These are phyloP conservation scores for Apiotrichum siamense DNA, from an alignment of 1,284 basidiomycete genomes.

Conservation along the genomic window DNA sequence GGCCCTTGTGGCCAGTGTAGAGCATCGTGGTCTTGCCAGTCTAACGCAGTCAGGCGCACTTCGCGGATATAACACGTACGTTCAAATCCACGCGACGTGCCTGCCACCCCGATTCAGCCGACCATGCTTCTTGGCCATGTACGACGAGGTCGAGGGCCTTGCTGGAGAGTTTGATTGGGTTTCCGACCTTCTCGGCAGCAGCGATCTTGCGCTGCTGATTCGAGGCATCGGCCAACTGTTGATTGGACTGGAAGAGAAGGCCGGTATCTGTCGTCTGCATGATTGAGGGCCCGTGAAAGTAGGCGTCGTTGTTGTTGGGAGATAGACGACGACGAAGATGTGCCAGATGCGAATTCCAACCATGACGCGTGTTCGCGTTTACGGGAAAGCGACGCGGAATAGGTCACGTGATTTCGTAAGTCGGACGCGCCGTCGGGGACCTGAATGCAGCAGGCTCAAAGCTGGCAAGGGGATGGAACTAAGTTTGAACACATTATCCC, in stretches of 20 bases:
- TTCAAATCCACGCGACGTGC: slow-evolving; percentile 66
- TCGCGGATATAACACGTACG: slow-evolving; percentile 52
- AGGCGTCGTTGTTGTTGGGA: no score
- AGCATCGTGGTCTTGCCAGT: slow-evolving; percentile 67
- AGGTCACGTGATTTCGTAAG: no score
- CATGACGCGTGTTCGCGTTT: no score
- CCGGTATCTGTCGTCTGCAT: slow-evolving; percentile 50
- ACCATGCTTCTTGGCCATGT: slow-evolving; percentile 63
- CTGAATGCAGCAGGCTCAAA: no score
- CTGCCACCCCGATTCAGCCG: slow-evolving; percentile 75
- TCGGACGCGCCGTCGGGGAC: no score
- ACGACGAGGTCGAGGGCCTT: slow-evolving; percentile 68
- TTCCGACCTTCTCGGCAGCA: slow-evolving; percentile 62
- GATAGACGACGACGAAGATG: no score
- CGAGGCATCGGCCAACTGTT: slow-evolving; percentile 63
- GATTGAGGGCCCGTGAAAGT: no score
- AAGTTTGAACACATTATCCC: no score
- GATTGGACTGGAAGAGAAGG: slow-evolving; percentile 63
- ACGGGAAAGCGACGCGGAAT: no score
- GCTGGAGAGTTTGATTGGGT: slow-evolving; percentile 66
- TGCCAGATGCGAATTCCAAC: no score
- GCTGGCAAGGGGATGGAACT: no score
- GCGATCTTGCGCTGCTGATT: slow-evolving; percentile 66
- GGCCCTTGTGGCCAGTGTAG: slow-evolving; percentile 76
- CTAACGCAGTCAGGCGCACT: slow-evolving; percentile 52